Evolutionary conservation across 148 eudicot genomes (phyloP), one percentile per base, ranked within the genome.

Genomic region (Rhododendron henanense): DNA sequence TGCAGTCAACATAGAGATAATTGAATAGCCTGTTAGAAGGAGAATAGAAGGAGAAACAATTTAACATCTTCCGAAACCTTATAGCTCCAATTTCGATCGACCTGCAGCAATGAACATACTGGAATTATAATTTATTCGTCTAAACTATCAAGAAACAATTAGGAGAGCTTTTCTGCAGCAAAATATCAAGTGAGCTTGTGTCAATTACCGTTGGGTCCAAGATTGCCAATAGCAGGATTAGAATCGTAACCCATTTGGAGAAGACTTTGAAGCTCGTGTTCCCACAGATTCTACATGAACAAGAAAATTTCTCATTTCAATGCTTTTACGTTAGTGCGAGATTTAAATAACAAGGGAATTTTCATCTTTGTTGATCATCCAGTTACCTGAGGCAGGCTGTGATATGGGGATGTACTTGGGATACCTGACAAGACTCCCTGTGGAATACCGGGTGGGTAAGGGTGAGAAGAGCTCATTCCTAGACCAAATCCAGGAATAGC

Each of bases 241-340:
- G 96, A 78, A 88, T 94, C 96, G 82, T 93, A 94, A 83, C 98
- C 98, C 96, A 93, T 94, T 81, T 94, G 99, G 83, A 96, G 97
- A 89, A 96, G 91, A 88, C 88, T 89, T 87, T 96, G 98, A 83
- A 95, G 91, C 83, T 96, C 98, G 89, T 82, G 87, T 76, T 95
- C 95, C 99, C 98, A 96, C 83, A 90, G 78, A 87, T 89, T 87
- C 98, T 94, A 91, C 86, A 67, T 6, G 39, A n/a, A 73, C 61
- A 82, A 67, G 51, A 80, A 48, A 63, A 51, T 39, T 31, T 78
- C 79, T 69, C 14, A 45, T 10, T n/a, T 77, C 35, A 23, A 19
- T 67, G 31, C 86, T 67, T 39, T 78, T 59, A 51, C 41, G 51
- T 28, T 35, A 33, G 31, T 23, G 23, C 75, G 25, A 81, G 61